Base-by-base conservation (phyloP, 768 basidiomycete genomes). In the Russula sp. region DNA sequence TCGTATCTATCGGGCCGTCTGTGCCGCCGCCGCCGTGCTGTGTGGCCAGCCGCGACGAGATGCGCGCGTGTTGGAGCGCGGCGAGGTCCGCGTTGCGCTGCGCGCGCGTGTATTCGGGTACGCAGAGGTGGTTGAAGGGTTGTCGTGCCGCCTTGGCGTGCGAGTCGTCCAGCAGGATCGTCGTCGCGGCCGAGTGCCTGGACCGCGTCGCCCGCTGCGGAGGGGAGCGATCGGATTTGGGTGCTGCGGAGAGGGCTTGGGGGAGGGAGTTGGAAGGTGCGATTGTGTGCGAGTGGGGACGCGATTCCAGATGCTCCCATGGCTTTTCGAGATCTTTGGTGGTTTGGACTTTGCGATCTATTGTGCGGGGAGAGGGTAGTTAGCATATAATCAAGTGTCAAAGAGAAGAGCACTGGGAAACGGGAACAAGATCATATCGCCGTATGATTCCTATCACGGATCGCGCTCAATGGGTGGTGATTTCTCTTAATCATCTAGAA, bases 91-190 rank as follows among this genome's bases (percentile, higher is more conserved):
- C 64, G 18, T 70, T 69, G 34, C 86, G 80, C 70, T 74, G 75
- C 9, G 73, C 67, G 2, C 72, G 75, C 14, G 78, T 76, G 70
- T 91, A 93, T 70, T 91, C 90, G 10, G 75, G 78, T 66, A 93
- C 80, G 69, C 87, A 89, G 22, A 93, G 74, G 70, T 94, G 91
- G 70, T 90, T 94, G 76, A 82, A 88, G 0, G 91, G 91, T 70
- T 94, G 91, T 16, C 87, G 76, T 34, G 75, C 79, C 0, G 87
- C 82, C 67, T 83, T 83, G 63, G 73, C 73, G 32, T 77, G 76
- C 14, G 83, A 83, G 66, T 83, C 82, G 62, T 83, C 82, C 11
- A 83, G 71, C 32, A 83, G 74, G 22, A 83, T 71, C 4, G 82
- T 84, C 6, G 80, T 79, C 16, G 75, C 61, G 6, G 79, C 76